Base-by-base conservation (phyloP, 2,329 filamentous ascomycete species). In the Exophiala aquamarina region DNA sequence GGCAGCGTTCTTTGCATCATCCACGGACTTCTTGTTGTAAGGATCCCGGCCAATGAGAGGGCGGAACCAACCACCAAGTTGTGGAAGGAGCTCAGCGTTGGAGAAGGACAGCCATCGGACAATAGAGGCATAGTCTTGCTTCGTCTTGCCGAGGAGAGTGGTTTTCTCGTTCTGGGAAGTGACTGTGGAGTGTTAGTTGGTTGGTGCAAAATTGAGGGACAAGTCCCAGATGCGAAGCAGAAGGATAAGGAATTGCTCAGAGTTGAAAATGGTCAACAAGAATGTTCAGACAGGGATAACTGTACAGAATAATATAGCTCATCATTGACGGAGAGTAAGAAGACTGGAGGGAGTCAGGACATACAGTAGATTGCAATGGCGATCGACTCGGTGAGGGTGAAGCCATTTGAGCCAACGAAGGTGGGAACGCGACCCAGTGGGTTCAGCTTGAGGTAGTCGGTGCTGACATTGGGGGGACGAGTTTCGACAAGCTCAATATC, bases 151-250 rank as follows among this genome's bases (percentile, higher is more conserved):
- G 64, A 98, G 84, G 60, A 98, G 90, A 62, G 90, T 94, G 65
- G 93, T 98, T 87, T 97, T 97, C 86, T 97, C 93, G 74, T 98
- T 98, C 79, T 98, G 93, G 63, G 93, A 97, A 66, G 93, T 90
- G 70, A 98, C 93, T 97, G 52, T 52, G 37, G 49, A 38, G 26
- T 21, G 43, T 56, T 37, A 58, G 50, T 18, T 36, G 21, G 32
- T 41, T 44, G 40, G 41, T 32, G 44, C 35, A 48, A 57, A 49
- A n/a, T n/a, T n/a, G 53, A 58, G 52, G 56, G 37, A 55, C 53
- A 49, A 50, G 50, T 21, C 33, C 13, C 19, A 19, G 11, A 19
- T 21, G 15, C 31, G 35, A 47, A 32, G 14, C 11, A 28, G 41
- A 29, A n/a, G 32, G 23, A 29, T 46, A 57, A 61, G 14, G 21